Evolutionary conservation across 495 filamentous ascomycete species (phyloP), one percentile per base, ranked within the genome.

Genomic region (Viridothelium virens): DNA sequence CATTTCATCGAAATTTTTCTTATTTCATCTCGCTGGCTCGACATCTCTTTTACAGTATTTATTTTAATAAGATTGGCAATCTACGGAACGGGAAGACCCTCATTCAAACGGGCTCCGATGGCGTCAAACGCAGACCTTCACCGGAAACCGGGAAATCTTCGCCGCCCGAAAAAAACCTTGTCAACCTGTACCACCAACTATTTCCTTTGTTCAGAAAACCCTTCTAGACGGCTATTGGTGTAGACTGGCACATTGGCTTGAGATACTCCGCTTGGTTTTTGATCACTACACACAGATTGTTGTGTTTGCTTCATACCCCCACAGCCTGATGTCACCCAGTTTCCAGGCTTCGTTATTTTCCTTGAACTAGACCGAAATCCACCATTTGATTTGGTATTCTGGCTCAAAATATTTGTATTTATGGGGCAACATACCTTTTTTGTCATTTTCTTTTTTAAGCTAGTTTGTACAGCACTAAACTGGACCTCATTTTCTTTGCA

Each of bases 171-270:
- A 25, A 25, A 25, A 25, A 25, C 25, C 25, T 18, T 33, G 11
- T 36, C 53, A 59, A 59, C 31, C 7, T 59, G 53, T 59, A 59
- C 53, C 31, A 59, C 53, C 53, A 25, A 25, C 25, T 25, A 59
- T 59, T 59, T 59, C 53, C 31, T 59, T 59, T 59, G 53, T 59
- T 59, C 31, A 36, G 7, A 33, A 53, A 53, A 18, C 48, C 7
- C 4, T 14, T 34, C 53, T 59, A 59, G 53, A 59, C 53, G 53
- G 53, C 25, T 53, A 6, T 59, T 59, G 53, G 53, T 59, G 53
- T 59, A 59, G 53, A 59, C n/a, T 59, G 53, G 53, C 53, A 59
- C 7, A 59, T 59, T 59, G 53, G 31, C 53, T 59, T 36, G 53
- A 59, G 53, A 59, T 59, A 59, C 31, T 59, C 53, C 53, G 25